Percentiles rank a stretch among this genome's conserved stretches.
Evolutionary conservation across 2,329 filamentous ascomycete genomes (phyloP).

Genomic region (Aureobasidium sp.): DNA sequence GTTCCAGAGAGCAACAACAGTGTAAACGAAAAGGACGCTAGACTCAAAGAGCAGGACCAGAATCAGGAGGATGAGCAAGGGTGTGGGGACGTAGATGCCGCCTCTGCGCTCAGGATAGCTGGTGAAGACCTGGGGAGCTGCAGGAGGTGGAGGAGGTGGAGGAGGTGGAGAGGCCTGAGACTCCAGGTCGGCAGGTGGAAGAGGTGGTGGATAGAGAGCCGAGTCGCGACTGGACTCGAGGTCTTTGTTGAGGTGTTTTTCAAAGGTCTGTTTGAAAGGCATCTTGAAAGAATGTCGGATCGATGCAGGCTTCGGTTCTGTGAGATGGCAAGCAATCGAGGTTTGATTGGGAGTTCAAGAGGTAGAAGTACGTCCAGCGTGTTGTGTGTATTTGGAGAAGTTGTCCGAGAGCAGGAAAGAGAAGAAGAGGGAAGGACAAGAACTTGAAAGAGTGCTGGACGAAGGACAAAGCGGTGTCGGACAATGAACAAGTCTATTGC

Average conservation of each 20-base stretch:
- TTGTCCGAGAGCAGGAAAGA: slow-evolving; percentile 1
- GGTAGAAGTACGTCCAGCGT: slow-evolving; percentile 1
- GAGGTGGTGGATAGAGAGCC: slow-evolving; percentile 15
- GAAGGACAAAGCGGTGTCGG: not conserved
- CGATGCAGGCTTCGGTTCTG: not conserved
- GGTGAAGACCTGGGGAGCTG: slow-evolving; percentile 19
- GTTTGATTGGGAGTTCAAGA: not conserved
- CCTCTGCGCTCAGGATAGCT: slow-evolving; percentile 24
- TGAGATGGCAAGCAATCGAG: not conserved
- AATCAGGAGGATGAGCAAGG: slow-evolving; percentile 28
- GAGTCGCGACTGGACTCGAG: slow-evolving; percentile 22
- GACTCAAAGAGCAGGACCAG: slow-evolving; percentile 28
- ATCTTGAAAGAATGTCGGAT: slow-evolving; percentile 16
- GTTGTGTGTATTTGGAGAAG: not conserved
- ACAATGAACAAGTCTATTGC: slow-evolving; percentile 5
- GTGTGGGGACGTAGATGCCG: slow-evolving; percentile 28
- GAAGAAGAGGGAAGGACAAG: not conserved
- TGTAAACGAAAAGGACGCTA: slow-evolving; percentile 32
- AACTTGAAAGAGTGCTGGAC: not conserved
- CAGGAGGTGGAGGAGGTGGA: slow-evolving; percentile 18
- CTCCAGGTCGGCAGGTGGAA: slow-evolving; percentile 19
- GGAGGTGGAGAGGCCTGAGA: slow-evolving; percentile 13
- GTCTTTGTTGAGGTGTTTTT: slow-evolving; percentile 27
- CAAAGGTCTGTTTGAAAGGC: slow-evolving; percentile 26
- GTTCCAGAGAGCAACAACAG: slow-evolving; percentile 31